Conservation (phyloP, 1,284 basidiomycete genomes). For the Cutaneotrichosporon mucoides region DNA sequence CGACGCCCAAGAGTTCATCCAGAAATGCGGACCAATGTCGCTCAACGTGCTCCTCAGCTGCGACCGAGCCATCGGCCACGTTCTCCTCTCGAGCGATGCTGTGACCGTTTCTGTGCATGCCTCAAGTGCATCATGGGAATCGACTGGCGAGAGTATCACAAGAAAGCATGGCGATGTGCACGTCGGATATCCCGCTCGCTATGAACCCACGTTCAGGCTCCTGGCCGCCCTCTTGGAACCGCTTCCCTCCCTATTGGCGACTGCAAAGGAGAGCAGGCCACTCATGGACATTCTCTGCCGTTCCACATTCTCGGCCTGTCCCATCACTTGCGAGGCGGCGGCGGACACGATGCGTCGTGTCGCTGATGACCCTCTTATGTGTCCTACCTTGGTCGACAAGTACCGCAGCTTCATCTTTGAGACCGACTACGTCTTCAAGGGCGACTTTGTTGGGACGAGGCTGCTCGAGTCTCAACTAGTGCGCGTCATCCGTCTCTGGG, state of each 20-base stretch:
- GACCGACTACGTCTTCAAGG: constrained; percentile 63
- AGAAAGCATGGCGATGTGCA: constrained; percentile 63
- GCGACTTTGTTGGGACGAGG: constrained; percentile 59
- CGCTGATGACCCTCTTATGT: constrained; percentile 57
- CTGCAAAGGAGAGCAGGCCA: constrained; percentile 23
- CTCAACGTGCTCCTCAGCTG: constrained; percentile 63
- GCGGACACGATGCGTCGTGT: constrained; percentile 68
- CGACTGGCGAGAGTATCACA: constrained; percentile 32
- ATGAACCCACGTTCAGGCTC: constrained; percentile 65
- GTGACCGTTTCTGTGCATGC: constrained; percentile 62
- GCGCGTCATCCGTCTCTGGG: constrained; percentile 67
- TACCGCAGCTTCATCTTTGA: constrained; percentile 76
- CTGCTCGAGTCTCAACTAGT: constrained; percentile 61
- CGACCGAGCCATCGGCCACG: constrained; percentile 64
- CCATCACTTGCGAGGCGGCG: constrained; percentile 65
- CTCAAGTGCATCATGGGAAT: constrained; percentile 52
- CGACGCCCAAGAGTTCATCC: constrained; percentile 72
- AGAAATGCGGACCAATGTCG: constrained; percentile 62
- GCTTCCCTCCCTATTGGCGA: constrained; percentile 75
- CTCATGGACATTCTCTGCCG: constrained; percentile 75
- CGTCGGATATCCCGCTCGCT: constrained; percentile 65
- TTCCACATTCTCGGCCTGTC: constrained; percentile 79
- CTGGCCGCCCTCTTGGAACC: constrained; percentile 76
- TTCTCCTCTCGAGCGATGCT: constrained; percentile 81
- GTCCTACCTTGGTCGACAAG: constrained; percentile 62